phyloP scores from a whole-genome alignment of 495 filamentous ascomycete genomes.

The Immersiella caudata region DNA sequence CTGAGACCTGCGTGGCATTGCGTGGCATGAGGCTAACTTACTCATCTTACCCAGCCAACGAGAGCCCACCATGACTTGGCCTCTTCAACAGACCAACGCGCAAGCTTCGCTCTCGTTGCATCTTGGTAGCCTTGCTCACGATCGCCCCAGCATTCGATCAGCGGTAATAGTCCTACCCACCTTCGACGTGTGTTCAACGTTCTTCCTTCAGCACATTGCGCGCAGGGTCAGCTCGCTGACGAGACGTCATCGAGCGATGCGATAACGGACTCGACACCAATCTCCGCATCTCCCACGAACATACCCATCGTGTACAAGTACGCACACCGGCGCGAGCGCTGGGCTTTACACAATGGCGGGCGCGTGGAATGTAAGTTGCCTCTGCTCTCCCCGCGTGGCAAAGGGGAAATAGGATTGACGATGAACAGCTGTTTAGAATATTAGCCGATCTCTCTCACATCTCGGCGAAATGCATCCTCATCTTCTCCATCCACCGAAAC shows the following conservation, averaged over 20 bases:
- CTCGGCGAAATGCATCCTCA: slow-evolving; percentile 82
- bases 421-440: slow-evolving; percentile 69
- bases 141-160: background rate
- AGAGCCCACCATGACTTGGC: background rate
- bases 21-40: background rate
- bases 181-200: background rate
- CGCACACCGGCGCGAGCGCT: background rate
- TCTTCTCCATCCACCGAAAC: slow-evolving; percentile 89
- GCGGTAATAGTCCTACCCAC: background rate
- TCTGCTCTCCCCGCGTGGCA: background rate
- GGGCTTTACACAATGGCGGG: slow-evolving; percentile 2
- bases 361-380: background rate
- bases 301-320: background rate
- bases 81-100: background rate
- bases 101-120: background rate
- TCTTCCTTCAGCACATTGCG: background rate
- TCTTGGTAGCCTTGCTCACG: background rate
- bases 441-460: slow-evolving; percentile 82
- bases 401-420: background rate
- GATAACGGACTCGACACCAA: background rate
- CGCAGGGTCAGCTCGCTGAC: background rate
- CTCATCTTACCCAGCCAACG: background rate
- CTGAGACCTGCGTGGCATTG: background rate
- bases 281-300: background rate
- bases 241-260: slow-evolving; percentile 1